phyloP scores from a whole-genome alignment of 1,139 yeast genomes.

The Ogataea hybrid region DNA sequence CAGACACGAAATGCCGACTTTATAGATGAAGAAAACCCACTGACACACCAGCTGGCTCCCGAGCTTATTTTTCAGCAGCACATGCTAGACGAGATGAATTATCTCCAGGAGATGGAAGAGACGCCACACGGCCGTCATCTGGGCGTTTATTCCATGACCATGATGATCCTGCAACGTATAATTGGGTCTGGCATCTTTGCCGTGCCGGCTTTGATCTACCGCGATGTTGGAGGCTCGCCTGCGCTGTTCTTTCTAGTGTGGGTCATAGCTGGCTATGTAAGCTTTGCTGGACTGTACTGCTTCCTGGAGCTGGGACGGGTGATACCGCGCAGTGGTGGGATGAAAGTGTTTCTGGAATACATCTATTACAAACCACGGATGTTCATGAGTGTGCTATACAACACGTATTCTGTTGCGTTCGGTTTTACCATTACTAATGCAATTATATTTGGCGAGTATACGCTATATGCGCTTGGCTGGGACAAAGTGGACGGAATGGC shows the following conservation, averaged over 20 bases:
- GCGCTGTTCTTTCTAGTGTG: conserved; percentile 58
- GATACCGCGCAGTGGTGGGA: conserved; percentile 73
- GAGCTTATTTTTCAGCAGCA: conserved; percentile 12
- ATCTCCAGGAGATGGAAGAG: conserved; percentile 39
- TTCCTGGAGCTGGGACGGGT: conserved; percentile 68
- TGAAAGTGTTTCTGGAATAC: conserved; percentile 66
- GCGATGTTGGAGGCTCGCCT: conserved; percentile 67
- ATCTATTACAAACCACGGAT: conserved; percentile 59
- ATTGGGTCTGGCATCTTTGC: conserved; percentile 81
- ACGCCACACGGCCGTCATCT: conserved; percentile 75
- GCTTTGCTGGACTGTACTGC: conserved; percentile 65
- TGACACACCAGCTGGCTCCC: conserved; percentile 3
- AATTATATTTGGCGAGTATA: conserved; percentile 69
- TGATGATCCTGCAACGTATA: conserved; percentile 63
- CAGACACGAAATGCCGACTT: not conserved
- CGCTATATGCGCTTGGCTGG: conserved; percentile 37
- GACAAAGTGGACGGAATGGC: conserved; percentile 29
- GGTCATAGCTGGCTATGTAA: conserved; percentile 56
- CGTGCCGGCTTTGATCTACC: conserved; percentile 63
- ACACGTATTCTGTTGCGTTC: conserved; percentile 54
- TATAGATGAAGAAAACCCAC: not conserved
- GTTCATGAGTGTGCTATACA: conserved; percentile 58
- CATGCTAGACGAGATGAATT: conserved; percentile 24
- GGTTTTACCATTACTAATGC: conserved; percentile 68
- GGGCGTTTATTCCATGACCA: conserved; percentile 64